Base-by-base conservation (phyloP, 306 rosid genomes). In the Vicia sativa region DNA sequence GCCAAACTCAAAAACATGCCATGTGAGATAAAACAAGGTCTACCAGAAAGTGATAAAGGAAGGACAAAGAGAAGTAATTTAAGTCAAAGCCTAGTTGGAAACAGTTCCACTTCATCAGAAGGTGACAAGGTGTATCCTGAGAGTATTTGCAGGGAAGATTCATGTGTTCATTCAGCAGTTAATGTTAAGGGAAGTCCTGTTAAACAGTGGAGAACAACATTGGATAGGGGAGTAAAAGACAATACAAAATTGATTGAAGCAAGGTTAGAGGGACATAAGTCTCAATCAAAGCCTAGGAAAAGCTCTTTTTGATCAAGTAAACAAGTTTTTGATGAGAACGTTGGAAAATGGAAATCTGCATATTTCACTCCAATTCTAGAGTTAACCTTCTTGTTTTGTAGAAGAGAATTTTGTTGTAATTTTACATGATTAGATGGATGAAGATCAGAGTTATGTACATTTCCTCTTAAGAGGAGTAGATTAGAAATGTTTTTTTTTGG, bases 211-310 rank as follows among this genome's bases (percentile, higher is more conserved):
- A 85, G 70, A 61, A 62, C 81, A 7, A 63, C 68, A 26, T 45
- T 74, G 59, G 23, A 77, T 3, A 80, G 4, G 77, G 84, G 68
- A 55, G 65, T 77, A 14, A 77, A 87, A 14, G 87, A 89, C 25
- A 78, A 81, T 73, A 74, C 87, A 73, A 85, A 89, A 45, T 69
- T 89, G 66, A 76, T 89, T 63, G 89, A 79, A 78, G 96, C 91
- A 41, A 83, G 93, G 77, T 62, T 81, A 56, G 87, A 85, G 72
- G 73, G 62, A 37, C 78, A 76, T 64, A 74, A 54, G 14, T 72
- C 73, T 42, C 70, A 64, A 45, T 48, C 70, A 10, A 81, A 62
- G 29, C 15, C 46, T 46, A 54, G 59, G 43, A 74, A 63, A 53
- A 77, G 70, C 31, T 60, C 75, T 3, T 63, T 37, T 55, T 77